These are phyloP conservation scores for Fusarium verrucosum DNA, from an alignment of 2,329 filamentous ascomycete species.

Conservation along the genomic window DNA sequence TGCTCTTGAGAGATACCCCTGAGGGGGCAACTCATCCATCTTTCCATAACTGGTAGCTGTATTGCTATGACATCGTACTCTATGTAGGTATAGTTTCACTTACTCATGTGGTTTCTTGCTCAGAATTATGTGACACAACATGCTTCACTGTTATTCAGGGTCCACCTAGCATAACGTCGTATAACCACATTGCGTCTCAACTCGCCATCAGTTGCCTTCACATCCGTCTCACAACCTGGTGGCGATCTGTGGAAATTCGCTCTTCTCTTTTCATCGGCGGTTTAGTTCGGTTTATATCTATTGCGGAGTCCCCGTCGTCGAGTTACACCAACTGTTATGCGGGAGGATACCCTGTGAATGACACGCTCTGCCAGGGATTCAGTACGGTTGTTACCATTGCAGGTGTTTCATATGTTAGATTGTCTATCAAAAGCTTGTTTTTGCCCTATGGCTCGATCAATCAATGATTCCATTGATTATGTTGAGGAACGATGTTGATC, in stretches of 20 bases:
- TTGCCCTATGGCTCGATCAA: not conserved
- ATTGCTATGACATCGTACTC: not conserved
- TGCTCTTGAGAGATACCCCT: not conserved
- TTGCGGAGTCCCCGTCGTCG: conserved; percentile 66
- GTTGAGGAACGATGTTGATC: not conserved
- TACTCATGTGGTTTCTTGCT: conserved; percentile 41
- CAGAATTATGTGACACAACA: conserved; percentile 47
- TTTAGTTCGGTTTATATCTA: conserved; percentile 65
- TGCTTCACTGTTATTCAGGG: conserved; percentile 57
- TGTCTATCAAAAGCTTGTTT: not conserved
- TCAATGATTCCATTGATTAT: not conserved
- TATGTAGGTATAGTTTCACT: conserved; percentile 18
- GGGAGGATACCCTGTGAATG: conserved; percentile 61
- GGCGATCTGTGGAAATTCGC: conserved; percentile 48
- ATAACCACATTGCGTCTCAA: conserved; percentile 46
- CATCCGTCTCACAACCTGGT: conserved; percentile 52
- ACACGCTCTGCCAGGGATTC: not conserved
- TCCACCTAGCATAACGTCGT: conserved; percentile 39
- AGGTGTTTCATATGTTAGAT: not conserved
- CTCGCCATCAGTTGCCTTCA: conserved; percentile 52
- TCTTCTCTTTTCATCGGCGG: conserved; percentile 58
- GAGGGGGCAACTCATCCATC: not conserved
- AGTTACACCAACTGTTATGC: conserved; percentile 70
- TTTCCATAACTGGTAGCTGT: not conserved
- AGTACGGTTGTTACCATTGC: not conserved